Evolutionary conservation across 306 rosid species (phyloP).

Genomic region (Pueraria montana): DNA sequence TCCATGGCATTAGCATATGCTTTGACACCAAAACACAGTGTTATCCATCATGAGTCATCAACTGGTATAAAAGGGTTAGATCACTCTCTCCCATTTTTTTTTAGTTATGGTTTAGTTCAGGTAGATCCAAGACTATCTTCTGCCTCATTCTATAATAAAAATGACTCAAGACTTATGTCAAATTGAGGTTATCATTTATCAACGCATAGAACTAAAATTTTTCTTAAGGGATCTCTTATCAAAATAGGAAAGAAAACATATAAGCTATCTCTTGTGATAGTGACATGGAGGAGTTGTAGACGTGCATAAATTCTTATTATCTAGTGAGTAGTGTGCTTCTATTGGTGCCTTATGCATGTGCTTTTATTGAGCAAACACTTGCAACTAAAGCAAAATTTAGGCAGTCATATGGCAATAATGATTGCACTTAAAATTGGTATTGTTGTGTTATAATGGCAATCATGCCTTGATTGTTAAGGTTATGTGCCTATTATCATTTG

Average conservation of each 20-base stretch:
- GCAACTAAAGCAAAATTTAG: slow-evolving; percentile 24
- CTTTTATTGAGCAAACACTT: neutral
- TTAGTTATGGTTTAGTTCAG: neutral
- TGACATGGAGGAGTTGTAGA: neutral
- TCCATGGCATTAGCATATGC: neutral
- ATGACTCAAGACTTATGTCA: neutral
- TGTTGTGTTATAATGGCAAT: neutral
- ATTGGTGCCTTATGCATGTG: neutral
- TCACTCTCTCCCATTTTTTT: neutral
- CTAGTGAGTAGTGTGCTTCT: neutral
- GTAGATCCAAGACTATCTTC: neutral
- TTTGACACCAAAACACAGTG: neutral
- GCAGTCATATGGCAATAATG: neutral
- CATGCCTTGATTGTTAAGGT: neutral
- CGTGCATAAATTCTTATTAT: neutral
- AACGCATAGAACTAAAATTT: neutral
- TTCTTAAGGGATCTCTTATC: neutral
- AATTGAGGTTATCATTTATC: neutral
- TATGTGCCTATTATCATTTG: neutral
- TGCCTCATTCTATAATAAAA: neutral
- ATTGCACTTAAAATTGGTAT: neutral
- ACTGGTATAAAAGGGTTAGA: neutral
- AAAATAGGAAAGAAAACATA: neutral
- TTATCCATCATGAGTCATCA: neutral
- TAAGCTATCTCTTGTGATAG: neutral